Conservation (phyloP, 441 rosid species). For the Euphorbia celastroides region DNA sequence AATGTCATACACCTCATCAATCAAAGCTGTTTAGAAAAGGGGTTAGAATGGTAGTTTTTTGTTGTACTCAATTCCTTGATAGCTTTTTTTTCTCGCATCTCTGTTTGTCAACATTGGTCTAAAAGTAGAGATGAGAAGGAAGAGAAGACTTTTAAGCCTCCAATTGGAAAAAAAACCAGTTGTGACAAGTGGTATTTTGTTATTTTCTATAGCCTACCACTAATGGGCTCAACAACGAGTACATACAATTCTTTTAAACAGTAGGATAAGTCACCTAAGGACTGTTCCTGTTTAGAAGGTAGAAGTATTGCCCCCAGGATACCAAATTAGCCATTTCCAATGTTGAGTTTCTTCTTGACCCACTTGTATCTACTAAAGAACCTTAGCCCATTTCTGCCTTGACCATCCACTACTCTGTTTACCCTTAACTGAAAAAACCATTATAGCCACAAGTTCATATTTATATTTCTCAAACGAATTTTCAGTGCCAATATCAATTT, state of each 20-base stretch:
- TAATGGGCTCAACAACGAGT: background rate
- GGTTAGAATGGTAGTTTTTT: background rate
- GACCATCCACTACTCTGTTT: background rate
- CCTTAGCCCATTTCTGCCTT: background rate
- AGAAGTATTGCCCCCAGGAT: background rate
- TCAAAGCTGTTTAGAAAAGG: background rate
- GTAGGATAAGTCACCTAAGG: background rate
- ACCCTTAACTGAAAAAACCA: background rate
- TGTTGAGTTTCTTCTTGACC: background rate
- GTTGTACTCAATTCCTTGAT: background rate
- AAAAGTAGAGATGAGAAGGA: background rate
- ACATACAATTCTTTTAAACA: background rate
- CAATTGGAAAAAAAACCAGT: background rate
- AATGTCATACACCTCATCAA: background rate
- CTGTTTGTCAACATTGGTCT: background rate
- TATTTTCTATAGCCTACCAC: background rate
- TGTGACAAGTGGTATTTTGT: background rate
- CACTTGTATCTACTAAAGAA: no score
- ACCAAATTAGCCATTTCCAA: background rate
- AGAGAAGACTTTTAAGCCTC: background rate
- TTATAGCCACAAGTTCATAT: background rate
- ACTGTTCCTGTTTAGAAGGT: background rate
- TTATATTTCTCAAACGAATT: background rate
- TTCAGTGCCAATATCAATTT: slow-evolving; percentile 1
- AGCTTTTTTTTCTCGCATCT: background rate